These are phyloP conservation scores for Acarospora socialis DNA, from an alignment of 2,329 filamentous ascomycete genomes.

Conservation along the genomic window DNA sequence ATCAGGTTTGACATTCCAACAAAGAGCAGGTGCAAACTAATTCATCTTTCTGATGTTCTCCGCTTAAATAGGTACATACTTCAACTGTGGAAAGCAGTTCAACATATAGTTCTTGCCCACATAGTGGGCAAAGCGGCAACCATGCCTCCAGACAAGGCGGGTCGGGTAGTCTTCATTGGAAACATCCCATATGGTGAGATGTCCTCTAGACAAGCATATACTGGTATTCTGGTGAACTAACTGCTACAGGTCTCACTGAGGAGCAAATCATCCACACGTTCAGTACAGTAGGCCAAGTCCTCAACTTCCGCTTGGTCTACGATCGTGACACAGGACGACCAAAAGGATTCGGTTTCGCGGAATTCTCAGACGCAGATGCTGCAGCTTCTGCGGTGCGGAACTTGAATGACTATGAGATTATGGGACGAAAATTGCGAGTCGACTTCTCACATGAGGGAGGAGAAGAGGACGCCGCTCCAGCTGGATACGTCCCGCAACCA, in stretches of 20 bases:
- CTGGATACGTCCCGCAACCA: constrained; percentile 33
- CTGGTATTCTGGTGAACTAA: background rate
- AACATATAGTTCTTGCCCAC: too few relatives aligned
- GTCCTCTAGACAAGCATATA: too few relatives aligned
- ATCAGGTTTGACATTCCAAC: too few relatives aligned
- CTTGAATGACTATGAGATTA: constrained; percentile 86
- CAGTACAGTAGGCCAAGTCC: constrained; percentile 73
- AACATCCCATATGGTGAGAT: constrained; percentile 12
- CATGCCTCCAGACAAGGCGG: constrained; percentile 62
- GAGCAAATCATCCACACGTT: constrained; percentile 94
- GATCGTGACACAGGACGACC: constrained; percentile 89
- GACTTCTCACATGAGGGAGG: constrained; percentile 92
- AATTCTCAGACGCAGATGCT: constrained; percentile 84
- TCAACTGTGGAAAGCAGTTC: too few relatives aligned
- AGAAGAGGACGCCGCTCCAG: constrained; percentile 47
- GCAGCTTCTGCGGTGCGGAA: constrained; percentile 91
- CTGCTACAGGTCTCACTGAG: constrained; percentile 67
- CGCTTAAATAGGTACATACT: too few relatives aligned
- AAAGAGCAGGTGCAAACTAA: too few relatives aligned
- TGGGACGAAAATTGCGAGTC: constrained; percentile 84
- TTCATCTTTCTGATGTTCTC: too few relatives aligned
- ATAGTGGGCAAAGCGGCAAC: too few relatives aligned
- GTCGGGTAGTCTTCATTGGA: constrained; percentile 69
- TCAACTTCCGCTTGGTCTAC: constrained; percentile 86
- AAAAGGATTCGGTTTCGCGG: constrained; percentile 93